phyloP scores from a whole-genome alignment of 2,329 filamentous ascomycete species.

The Diplodia seriata region DNA sequence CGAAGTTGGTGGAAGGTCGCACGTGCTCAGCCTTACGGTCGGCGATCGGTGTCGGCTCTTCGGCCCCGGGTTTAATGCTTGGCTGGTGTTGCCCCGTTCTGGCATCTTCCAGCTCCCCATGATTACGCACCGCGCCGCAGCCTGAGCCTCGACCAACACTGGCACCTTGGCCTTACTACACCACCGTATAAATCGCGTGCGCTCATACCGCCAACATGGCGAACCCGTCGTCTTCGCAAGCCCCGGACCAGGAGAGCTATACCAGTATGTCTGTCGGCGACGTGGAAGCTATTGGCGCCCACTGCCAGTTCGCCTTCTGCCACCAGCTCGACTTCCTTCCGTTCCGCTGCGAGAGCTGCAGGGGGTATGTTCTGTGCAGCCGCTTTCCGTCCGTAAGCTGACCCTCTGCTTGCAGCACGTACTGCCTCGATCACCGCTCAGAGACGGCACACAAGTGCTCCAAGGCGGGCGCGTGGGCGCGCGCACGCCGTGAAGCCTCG shows the following conservation, averaged over 20 bases:
- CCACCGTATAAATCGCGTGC: constrained; percentile 22
- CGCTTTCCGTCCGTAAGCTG: background rate
- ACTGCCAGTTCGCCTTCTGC: constrained; percentile 92
- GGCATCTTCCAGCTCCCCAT: constrained; percentile 28
- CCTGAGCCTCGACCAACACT: background rate
- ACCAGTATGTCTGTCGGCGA: constrained; percentile 78
- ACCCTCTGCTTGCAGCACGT: constrained; percentile 63
- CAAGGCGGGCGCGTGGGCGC: constrained; percentile 67
- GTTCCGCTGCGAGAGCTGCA: constrained; percentile 90
- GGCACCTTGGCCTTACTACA: background rate
- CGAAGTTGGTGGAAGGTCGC: background rate
- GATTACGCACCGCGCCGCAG: constrained; percentile 28
- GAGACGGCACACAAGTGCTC: constrained; percentile 79
- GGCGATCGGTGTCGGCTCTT: constrained; percentile 22
- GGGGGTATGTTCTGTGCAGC: constrained; percentile 50
- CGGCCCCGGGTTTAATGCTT: constrained; percentile 7
- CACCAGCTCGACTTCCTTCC: constrained; percentile 95
- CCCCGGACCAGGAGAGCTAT: constrained; percentile 60
- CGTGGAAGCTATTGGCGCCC: constrained; percentile 82
- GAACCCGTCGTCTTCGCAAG: constrained; percentile 8
- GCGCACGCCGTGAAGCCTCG: constrained; percentile 51
- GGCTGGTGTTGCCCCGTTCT: constrained; percentile 27
- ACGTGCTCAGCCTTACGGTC: constrained; percentile 23
- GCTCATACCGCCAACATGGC: constrained; percentile 1
- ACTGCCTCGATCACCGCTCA: constrained; percentile 91